Conservation (phyloP, 176 grass and related monocot species). For the Aechmea fasciata region DNA sequence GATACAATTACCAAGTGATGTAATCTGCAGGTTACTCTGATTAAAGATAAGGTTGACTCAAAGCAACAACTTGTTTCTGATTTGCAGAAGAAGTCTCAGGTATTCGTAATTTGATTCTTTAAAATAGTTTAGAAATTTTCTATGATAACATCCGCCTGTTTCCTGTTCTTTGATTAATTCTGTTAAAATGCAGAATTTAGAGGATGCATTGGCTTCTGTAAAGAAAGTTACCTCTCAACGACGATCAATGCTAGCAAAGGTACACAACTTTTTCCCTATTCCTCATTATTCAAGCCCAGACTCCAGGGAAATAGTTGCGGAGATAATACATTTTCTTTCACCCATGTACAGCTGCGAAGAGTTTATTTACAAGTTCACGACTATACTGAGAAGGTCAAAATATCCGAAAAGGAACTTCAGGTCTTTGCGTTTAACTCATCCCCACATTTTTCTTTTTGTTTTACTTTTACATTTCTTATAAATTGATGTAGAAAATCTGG, state of each 20-base stretch:
- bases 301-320: not conserved
- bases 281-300: not conserved
- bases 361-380: conserved; percentile 63
- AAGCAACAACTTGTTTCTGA: conserved; percentile 50
- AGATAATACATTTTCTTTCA: conserved; percentile 3
- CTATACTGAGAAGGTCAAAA: conserved; percentile 55
- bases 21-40: conserved; percentile 42
- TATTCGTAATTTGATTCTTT: conserved; percentile 17
- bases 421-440: conserved; percentile 12
- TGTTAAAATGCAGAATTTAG: conserved; percentile 50
- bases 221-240: conserved; percentile 58
- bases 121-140: not conserved
- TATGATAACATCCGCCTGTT: not conserved
- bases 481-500: not conserved
- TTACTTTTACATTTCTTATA: not conserved
- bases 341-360: conserved; percentile 45
- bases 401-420: conserved; percentile 58
- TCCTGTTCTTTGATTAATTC: not conserved
- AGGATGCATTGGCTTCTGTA: conserved; percentile 50
- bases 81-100: conserved; percentile 64
- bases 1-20: conserved; percentile 12
- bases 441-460: not conserved
- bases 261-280: conserved; percentile 11
- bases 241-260: conserved; percentile 43
- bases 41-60: conserved; percentile 49